Evolutionary conservation across 1,139 yeast species (phyloP).

Genomic region (Groenewaldozyma auringiensis): DNA sequence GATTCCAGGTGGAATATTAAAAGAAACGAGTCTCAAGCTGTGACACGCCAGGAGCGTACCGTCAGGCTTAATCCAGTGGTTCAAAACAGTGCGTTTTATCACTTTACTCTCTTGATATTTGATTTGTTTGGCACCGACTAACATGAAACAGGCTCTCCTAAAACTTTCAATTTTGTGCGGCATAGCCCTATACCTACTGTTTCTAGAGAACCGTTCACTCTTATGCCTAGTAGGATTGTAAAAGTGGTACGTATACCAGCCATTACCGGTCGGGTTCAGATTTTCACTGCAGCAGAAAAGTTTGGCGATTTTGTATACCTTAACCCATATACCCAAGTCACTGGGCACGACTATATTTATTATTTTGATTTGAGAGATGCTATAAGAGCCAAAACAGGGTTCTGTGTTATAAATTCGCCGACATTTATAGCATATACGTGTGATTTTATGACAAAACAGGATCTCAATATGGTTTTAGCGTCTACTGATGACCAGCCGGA

Average conservation of each 20-base stretch:
- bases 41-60: no score
- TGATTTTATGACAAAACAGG: not conserved
- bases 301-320: not conserved
- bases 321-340: not conserved
- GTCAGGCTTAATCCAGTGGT: no score
- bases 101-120: no score
- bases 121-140: no score
- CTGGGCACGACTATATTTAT: slow-evolving; percentile 16
- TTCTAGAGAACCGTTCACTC: not conserved
- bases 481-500: not conserved
- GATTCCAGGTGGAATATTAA: not conserved
- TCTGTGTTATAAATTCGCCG: not conserved
- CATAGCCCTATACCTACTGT: not conserved
- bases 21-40: no score
- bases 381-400: slow-evolving; percentile 18
- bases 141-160: no score
- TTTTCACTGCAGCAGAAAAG: not conserved
- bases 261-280: not conserved
- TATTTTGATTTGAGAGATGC: slow-evolving; percentile 26
- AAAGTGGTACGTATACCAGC: not conserved
- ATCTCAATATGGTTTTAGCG: not conserved
- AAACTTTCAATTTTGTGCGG: not conserved
- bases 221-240: not conserved
- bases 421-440: not conserved
- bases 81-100: no score